Evolutionary conservation across 345 rosid species (phyloP).

Genomic region (sweet orange (Citrus sinensis)): DNA sequence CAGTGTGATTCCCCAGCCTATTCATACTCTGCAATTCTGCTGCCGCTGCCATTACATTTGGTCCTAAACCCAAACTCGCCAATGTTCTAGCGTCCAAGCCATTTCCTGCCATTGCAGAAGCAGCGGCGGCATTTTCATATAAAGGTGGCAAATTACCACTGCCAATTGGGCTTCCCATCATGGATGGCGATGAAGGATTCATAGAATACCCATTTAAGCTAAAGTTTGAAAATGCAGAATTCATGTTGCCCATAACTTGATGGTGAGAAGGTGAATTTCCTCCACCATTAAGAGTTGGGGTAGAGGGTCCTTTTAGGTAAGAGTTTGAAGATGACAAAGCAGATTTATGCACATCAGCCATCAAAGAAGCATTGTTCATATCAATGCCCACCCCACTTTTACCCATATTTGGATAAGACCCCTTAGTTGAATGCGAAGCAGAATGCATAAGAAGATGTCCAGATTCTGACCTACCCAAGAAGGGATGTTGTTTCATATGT

Average conservation of each 20-base stretch:
- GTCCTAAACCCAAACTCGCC: conserved; percentile 35
- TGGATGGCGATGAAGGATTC: conserved; percentile 45
- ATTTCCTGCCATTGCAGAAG: conserved; percentile 47
- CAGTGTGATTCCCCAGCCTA: conserved; percentile 39
- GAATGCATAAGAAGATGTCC: conserved; percentile 19
- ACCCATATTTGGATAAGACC: conserved; percentile 13
- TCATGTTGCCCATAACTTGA: conserved; percentile 31
- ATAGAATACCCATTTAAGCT: conserved; percentile 36
- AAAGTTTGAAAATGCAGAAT: conserved; percentile 41
- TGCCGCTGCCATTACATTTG: conserved; percentile 42
- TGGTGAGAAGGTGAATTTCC: conserved; percentile 37
- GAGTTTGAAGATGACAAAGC: conserved; percentile 27
- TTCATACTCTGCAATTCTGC: conserved; percentile 41
- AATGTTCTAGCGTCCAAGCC: conserved; percentile 42
- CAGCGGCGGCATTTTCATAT: conserved; percentile 49
- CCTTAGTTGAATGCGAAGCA: conserved; percentile 13
- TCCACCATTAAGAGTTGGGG: conserved; percentile 33
- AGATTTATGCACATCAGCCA: conserved; percentile 21
- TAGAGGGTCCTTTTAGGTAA: conserved; percentile 32
- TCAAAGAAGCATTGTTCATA: conserved; percentile 10
- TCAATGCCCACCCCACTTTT: conserved; percentile 13
- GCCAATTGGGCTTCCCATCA: conserved; percentile 43
- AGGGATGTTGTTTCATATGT: conserved; percentile 21
- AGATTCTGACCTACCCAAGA: conserved; percentile 22
- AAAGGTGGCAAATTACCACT: conserved; percentile 47